phyloP scores from a whole-genome alignment of 495 filamentous ascomycete genomes.

The Penicillium manginii region DNA sequence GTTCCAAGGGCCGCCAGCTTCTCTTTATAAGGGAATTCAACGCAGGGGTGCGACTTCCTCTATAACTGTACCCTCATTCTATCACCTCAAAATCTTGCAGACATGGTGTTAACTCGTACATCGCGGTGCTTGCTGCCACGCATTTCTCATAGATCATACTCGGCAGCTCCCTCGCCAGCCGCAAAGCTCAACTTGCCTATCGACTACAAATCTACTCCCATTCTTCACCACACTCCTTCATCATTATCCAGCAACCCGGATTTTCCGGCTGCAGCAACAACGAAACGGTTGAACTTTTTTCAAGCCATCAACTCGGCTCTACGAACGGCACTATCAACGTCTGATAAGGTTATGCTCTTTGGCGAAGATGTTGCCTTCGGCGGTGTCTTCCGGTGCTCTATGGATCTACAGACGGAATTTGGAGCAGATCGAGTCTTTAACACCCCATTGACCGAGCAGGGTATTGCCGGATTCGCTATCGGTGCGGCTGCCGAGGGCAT shows the following conservation, averaged over 20 bases:
- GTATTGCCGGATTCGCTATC: constrained; percentile 92
- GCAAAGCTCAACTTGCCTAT: constrained; percentile 80
- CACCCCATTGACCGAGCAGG: constrained; percentile 92
- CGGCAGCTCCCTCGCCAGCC: constrained; percentile 39
- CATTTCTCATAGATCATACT: constrained; percentile 27
- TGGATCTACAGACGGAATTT: constrained; percentile 85
- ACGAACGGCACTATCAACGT: constrained; percentile 75
- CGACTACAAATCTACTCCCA: constrained; percentile 81
- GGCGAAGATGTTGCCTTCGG: constrained; percentile 98
- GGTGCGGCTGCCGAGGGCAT: constrained; percentile 89
- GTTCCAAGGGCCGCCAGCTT: constrained; percentile 4
- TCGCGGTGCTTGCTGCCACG: constrained; percentile 18
- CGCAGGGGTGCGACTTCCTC: neutral
- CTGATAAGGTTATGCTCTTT: constrained; percentile 87
- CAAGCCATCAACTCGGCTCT: constrained; percentile 91
- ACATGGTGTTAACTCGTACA: constrained; percentile 21
- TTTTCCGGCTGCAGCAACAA: constrained; percentile 67
- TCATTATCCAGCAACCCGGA: constrained; percentile 66
- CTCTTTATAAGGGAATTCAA: constrained; percentile 19
- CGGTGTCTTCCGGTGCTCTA: constrained; percentile 93
- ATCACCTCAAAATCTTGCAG: neutral
- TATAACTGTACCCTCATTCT: constrained; percentile 5
- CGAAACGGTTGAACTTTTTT: constrained; percentile 87
- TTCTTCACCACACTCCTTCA: constrained; percentile 77
- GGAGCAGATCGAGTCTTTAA: constrained; percentile 93